Percentiles rank a stretch among this genome's conserved stretches.
phyloP scores from a whole-genome alignment of 345 rosid genomes.

The Eucalyptus sp. region DNA sequence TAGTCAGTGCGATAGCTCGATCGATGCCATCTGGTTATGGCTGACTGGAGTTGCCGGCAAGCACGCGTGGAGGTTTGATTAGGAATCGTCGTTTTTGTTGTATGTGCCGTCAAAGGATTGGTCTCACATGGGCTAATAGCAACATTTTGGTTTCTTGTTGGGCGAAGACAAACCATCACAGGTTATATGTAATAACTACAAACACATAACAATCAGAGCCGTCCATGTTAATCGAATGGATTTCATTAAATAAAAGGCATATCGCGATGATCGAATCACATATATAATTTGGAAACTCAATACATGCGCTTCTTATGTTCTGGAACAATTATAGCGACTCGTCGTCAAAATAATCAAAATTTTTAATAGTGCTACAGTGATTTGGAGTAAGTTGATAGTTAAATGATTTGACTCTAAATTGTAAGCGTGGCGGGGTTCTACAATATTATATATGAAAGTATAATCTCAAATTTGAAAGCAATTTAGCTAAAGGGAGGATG shows the following conservation, averaged over 20 bases:
- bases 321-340: not conserved
- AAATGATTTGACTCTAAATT: not conserved
- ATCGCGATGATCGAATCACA: not conserved
- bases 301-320: not conserved
- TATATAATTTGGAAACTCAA: not conserved
- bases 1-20: not conserved
- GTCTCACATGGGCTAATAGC: not conserved
- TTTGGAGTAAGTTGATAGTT: not conserved
- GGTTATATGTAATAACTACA: not conserved
- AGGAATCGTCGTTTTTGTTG: not conserved
- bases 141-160: not conserved
- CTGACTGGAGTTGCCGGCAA: not conserved
- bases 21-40: not conserved
- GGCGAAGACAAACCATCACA: not conserved
- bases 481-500: not conserved
- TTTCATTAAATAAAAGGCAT: not conserved
- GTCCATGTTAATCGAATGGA: not conserved
- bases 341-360: not conserved
- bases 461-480: not conserved
- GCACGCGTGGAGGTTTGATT: not conserved
- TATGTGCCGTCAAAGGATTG: not conserved
- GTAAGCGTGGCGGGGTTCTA: not conserved
- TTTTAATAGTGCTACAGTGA: not conserved
- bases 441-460: not conserved
- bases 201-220: not conserved